Evolutionary conservation across 768 basidiomycete species (phyloP), one percentile per base, ranked within the genome.

Genomic region (Trametes cinnabarina): DNA sequence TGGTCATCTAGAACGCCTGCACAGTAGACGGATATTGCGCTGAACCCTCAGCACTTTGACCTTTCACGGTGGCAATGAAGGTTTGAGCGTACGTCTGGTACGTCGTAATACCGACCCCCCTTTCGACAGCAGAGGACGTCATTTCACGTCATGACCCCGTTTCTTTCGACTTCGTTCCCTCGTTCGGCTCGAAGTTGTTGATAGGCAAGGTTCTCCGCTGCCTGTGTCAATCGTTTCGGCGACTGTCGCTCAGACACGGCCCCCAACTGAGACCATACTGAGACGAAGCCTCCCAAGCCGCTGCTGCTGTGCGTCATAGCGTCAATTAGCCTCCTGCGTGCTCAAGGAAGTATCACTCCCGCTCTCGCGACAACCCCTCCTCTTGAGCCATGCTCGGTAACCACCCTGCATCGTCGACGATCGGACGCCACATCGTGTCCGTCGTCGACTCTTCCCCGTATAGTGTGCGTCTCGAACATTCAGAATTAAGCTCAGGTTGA

Each of bases 401-500:
- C 19, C 39, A 1, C 20, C 15, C 35, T 41, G 7, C 51, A 32
- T 32, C 6, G 1, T 32, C 37, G 17, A 26, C 15, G 37, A 2
- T n/a, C 37, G 12, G 17, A 12, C 20, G 25, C 15, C 35, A 22
- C 47, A 25, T 22, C 39, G 37, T 37, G 54, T 32, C 54, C 1
- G 12, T 43, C 43, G 49, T 19, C 49, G 19, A 51, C 47, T 34
- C 46, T 50, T 30, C 57, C 15, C 14, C 35, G 50, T 34, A 41
- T 32, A n/a, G 9, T 20, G 30, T 44, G 49, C 9, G 23, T 34
- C n/a, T n/a, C n/a, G n/a, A n/a, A 46, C 48, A 40, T 42, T 43
- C 53, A 23, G 7, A 46, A 55, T 44, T 51, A 60, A 56, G 55
- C 60, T 55, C 46, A 20, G 26, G 25, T 17, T 47, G 25, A 15